Conservation (phyloP, 1,284 basidiomycete genomes). For the Microbotryum scabiosae region DNA sequence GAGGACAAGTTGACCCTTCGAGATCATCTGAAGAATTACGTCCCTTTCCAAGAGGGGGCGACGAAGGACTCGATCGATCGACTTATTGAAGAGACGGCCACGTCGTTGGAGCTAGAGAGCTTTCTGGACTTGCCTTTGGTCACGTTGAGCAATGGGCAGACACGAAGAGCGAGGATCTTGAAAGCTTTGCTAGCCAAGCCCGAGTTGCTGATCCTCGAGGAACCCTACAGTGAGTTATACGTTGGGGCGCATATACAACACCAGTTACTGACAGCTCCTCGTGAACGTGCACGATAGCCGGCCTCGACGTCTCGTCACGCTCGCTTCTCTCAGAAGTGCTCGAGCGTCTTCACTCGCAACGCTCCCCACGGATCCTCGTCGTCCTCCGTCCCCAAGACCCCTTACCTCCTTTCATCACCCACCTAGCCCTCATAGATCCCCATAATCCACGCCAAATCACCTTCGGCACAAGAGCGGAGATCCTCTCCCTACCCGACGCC, state of each 20-base stretch:
- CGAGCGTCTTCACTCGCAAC: slow-evolving; percentile 49
- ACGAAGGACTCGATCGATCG: background rate
- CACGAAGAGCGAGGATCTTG: slow-evolving; percentile 71
- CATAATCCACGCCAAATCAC: slow-evolving; percentile 42
- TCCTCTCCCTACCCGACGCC: slow-evolving; percentile 25
- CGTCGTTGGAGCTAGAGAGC: slow-evolving; percentile 32
- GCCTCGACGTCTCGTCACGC: slow-evolving; percentile 53
- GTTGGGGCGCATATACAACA: background rate
- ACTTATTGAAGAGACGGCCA: slow-evolving; percentile 40
- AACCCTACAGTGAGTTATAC: slow-evolving; percentile 58
- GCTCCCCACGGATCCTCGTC: slow-evolving; percentile 54
- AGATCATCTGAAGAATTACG: slow-evolving; percentile 47
- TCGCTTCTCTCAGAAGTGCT: slow-evolving; percentile 54
- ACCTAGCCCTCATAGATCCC: slow-evolving; percentile 51
- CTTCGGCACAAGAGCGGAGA: slow-evolving; percentile 47
- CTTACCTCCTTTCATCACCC: slow-evolving; percentile 72
- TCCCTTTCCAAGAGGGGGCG: background rate
- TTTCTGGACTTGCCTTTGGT: slow-evolving; percentile 74
- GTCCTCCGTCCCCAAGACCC: slow-evolving; percentile 71
- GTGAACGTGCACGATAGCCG: slow-evolving; percentile 48
- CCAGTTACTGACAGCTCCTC: background rate
- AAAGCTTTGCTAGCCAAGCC: slow-evolving; percentile 64
- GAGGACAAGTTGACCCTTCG: slow-evolving; percentile 66
- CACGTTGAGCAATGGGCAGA: slow-evolving; percentile 86
- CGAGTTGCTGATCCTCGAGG: slow-evolving; percentile 68